A percentile compares a stretch with the other conserved stretches of the same genome.
These are phyloP conservation scores for Macrophomina phaseolina DNA, from an alignment of 2,329 filamentous ascomycete genomes.

Conservation along the genomic window DNA sequence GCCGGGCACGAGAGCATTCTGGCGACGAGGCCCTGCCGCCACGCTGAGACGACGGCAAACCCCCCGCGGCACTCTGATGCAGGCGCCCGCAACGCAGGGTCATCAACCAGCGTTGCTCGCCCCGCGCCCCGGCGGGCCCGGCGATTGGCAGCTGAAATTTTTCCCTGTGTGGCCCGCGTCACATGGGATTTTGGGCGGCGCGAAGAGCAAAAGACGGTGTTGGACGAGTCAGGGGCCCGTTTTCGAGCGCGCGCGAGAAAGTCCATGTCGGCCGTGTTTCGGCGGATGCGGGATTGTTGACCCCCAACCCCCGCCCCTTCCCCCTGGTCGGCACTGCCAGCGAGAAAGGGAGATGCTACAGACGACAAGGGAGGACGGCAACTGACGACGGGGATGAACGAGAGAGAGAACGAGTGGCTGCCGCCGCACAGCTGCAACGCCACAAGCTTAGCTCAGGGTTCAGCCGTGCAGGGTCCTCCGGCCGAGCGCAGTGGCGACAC, in stretches of 20 bases:
- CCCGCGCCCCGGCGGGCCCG: background rate
- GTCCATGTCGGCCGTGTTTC: constrained; percentile 18
- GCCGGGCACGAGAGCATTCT: too few species aligned
- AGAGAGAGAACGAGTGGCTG: background rate
- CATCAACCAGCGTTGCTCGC: background rate
- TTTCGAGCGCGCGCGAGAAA: background rate
- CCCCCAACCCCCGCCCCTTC: too few species aligned
- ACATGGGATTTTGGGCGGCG: constrained; percentile 19
- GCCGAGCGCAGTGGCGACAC: constrained; percentile 15
- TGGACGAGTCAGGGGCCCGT: constrained; percentile 11
- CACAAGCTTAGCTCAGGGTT: constrained; percentile 17
- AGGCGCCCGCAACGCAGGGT: constrained; percentile 6
- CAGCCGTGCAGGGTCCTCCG: constrained; percentile 17
- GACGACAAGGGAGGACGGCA: too few species aligned
- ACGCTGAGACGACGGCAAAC: background rate
- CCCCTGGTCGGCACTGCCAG: too few species aligned
- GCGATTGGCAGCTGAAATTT: constrained; percentile 18
- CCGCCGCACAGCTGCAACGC: background rate
- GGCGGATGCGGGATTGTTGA: background rate
- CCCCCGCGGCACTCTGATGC: constrained; percentile 11
- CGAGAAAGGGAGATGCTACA: too few species aligned
- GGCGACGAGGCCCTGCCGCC: background rate
- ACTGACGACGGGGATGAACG: background rate
- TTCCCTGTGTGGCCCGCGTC: constrained; percentile 17
- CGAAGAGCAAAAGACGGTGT: constrained; percentile 12